Percentiles rank a stretch among this genome's conserved stretches.
Evolutionary conservation across 83 land plant species (phyloP).

Genomic region (Picea engelmannii): DNA sequence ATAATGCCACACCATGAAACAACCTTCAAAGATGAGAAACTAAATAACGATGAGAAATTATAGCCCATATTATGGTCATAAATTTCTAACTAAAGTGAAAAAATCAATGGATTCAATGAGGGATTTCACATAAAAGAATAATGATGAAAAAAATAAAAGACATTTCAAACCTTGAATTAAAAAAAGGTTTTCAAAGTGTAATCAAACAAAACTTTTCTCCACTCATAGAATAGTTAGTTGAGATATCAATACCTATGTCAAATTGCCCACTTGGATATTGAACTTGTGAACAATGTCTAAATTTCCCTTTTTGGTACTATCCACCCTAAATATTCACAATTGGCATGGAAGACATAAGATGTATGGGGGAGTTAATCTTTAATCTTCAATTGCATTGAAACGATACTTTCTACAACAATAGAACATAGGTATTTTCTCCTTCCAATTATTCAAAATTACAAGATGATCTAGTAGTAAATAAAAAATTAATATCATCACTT

Average conservation of each 20-base stretch:
- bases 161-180: background rate
- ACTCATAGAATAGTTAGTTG: background rate
- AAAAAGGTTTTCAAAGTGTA: background rate
- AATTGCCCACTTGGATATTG: conserved; percentile 94
- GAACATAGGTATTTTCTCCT: too few relatives aligned
- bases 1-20: background rate
- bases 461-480: too few relatives aligned
- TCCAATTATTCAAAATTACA: too few relatives aligned
- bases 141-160: background rate
- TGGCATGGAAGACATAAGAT: background rate
- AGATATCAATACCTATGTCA: conserved; percentile 72
- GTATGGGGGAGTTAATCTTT: background rate
- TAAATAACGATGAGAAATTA: background rate
- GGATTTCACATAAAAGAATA: background rate
- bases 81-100: background rate
- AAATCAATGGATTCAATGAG: background rate
- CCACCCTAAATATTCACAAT: background rate
- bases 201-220: background rate
- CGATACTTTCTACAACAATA: background rate
- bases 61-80: background rate
- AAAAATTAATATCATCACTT: too few relatives aligned
- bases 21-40: background rate
- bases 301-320: conserved; percentile 68
- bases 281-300: conserved; percentile 62
- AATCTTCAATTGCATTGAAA: background rate